These are phyloP conservation scores for Termitomyces heimii DNA, from an alignment of 768 basidiomycete genomes.

Conservation along the genomic window DNA sequence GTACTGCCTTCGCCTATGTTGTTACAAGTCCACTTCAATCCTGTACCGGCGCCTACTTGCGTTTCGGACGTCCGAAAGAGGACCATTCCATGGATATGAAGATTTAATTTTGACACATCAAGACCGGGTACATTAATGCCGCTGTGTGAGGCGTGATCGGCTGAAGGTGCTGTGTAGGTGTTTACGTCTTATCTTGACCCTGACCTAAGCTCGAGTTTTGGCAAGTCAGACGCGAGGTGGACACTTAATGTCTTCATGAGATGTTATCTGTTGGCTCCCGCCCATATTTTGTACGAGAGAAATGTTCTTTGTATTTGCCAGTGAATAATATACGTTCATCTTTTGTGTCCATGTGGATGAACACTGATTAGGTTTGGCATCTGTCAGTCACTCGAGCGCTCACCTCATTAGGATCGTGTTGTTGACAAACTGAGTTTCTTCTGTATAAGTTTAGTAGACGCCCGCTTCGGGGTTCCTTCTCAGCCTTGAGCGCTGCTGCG, in stretches of 20 bases:
- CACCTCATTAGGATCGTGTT: background rate
- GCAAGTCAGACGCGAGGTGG: background rate
- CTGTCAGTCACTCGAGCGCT: background rate
- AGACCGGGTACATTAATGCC: background rate
- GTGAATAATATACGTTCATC: constrained; percentile 2
- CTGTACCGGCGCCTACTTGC: constrained; percentile 15
- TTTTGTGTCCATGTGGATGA: background rate
- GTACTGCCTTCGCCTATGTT: constrained; percentile 47
- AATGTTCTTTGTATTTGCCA: constrained; percentile 1
- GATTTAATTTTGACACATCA: constrained; percentile 4
- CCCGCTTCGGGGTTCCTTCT: background rate
- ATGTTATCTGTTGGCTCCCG: background rate
- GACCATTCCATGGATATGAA: constrained; percentile 13
- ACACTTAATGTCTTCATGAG: background rate
- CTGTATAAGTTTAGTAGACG: background rate
- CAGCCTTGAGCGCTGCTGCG: background rate
- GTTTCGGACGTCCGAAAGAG: constrained; percentile 12
- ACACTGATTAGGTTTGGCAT: background rate
- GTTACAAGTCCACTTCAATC: constrained; percentile 30
- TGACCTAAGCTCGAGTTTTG: constrained; percentile 2
- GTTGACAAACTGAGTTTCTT: too few relatives aligned
- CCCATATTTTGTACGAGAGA: background rate
- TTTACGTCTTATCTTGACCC: constrained; percentile 6
- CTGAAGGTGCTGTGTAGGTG: constrained; percentile 3
- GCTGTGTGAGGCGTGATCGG: background rate